Evolutionary conservation across 441 rosid species (phyloP).

Genomic region (Gossypium davidsonii): DNA sequence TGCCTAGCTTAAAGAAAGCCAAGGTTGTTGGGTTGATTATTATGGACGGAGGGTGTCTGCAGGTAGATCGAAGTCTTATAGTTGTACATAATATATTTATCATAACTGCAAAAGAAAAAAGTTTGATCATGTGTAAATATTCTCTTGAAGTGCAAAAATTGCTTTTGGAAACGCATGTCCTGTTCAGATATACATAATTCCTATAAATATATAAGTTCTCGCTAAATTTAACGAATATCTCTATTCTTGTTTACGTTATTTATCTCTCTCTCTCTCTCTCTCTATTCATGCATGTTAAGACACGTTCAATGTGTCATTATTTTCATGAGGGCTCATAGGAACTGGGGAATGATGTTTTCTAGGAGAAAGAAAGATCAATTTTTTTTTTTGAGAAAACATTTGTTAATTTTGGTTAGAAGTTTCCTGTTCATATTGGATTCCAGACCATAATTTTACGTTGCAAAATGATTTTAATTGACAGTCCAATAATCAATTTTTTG

Average conservation of each 20-base stretch:
- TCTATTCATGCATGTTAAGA: neutral
- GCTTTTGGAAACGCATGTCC: neutral
- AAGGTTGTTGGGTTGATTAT: constrained; percentile 70
- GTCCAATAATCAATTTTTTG: neutral
- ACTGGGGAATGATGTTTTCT: neutral
- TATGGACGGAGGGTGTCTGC: constrained; percentile 82
- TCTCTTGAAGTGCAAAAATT: neutral
- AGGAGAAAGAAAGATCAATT: neutral
- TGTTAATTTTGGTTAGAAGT: neutral
- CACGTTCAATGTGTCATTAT: neutral
- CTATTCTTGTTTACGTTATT: neutral
- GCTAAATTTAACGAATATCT: neutral
- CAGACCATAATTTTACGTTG: neutral
- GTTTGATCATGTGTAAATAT: constrained; percentile 13
- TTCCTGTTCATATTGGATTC: neutral
- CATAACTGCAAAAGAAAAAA: neutral
- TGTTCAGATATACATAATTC: neutral
- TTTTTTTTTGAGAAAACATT: neutral
- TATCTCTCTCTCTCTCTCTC: neutral
- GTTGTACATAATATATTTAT: constrained; percentile 7
- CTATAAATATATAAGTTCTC: neutral
- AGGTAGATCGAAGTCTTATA: constrained; percentile 42
- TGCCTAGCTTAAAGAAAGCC: constrained; percentile 67
- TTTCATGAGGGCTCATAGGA: neutral
- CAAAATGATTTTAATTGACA: neutral